phyloP scores from a whole-genome alignment of 768 basidiomycete species.

The Pleurotus citrinopileatus region DNA sequence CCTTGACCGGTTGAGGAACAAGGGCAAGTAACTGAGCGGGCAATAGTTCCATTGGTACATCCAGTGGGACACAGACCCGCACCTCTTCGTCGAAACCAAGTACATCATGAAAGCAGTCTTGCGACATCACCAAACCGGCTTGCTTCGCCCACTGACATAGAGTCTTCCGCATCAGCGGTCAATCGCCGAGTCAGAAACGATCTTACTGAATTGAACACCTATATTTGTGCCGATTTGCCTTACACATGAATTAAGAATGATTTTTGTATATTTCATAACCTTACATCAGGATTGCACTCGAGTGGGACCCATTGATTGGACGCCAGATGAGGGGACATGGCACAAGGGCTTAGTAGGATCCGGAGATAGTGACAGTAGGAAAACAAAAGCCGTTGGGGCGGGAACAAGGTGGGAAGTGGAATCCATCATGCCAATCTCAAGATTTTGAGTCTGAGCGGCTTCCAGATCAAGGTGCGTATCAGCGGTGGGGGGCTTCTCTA shows the following conservation, averaged over 20 bases:
- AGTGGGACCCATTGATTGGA: neutral
- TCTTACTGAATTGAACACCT: conserved; percentile 51
- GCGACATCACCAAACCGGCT: conserved; percentile 54
- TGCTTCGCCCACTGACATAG: conserved; percentile 64
- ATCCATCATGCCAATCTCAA: too few relatives aligned
- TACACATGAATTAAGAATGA: too few relatives aligned
- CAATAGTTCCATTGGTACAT: neutral
- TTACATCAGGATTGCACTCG: neutral
- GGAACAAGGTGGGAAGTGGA: too few relatives aligned
- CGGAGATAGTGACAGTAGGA: too few relatives aligned
- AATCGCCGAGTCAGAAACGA: conserved; percentile 1
- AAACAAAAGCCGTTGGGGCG: too few relatives aligned
- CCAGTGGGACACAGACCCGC: conserved; percentile 9
- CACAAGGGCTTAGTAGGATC: too few relatives aligned
- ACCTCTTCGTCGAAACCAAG: conserved; percentile 73
- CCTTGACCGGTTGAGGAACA: conserved; percentile 75
- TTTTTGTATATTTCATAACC: neutral
- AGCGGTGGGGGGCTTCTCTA: too few relatives aligned
- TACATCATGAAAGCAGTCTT: conserved; percentile 64
- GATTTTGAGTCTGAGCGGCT: too few relatives aligned
- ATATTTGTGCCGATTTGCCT: too few relatives aligned
- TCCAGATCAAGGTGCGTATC: too few relatives aligned
- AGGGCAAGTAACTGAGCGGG: conserved; percentile 57
- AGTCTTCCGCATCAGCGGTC: neutral
- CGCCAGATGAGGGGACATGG: neutral